A percentile compares a stretch with the other conserved stretches of the same genome.
These are phyloP conservation scores for Scutellaria galericulata DNA, from an alignment of 257 asterid species.

Conservation along the genomic window DNA sequence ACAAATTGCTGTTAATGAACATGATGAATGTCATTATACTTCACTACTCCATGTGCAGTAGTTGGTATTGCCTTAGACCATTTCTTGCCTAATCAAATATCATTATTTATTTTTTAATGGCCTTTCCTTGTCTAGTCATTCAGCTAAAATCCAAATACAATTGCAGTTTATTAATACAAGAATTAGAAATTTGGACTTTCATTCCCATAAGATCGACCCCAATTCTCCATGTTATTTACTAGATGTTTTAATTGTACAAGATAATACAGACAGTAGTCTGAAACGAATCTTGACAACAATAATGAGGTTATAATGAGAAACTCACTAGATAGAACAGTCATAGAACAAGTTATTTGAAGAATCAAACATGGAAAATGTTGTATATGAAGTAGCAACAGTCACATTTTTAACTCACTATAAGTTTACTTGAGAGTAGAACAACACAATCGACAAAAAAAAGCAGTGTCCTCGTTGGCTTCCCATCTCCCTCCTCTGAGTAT, in stretches of 20 bases:
- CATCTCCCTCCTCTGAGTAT: slow-evolving; percentile 1
- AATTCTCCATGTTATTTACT: too few species aligned
- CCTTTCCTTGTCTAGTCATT: too few species aligned
- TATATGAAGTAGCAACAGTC: background rate
- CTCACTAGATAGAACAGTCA: background rate
- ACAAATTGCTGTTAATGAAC: background rate
- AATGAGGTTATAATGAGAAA: too few species aligned
- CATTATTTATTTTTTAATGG: too few species aligned
- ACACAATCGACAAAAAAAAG: too few species aligned
- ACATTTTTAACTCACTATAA: background rate
- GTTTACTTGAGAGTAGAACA: background rate
- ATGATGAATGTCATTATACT: slow-evolving; percentile 23
- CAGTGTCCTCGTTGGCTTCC: background rate
- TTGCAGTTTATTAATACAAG: too few species aligned
- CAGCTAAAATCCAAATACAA: too few species aligned
- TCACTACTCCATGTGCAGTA: slow-evolving; percentile 33
- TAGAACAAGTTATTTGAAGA: slow-evolving; percentile 10
- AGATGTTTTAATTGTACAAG: too few species aligned
- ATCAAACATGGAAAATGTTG: background rate
- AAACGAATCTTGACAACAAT: too few species aligned
- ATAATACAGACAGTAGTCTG: too few species aligned
- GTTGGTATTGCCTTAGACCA: slow-evolving; percentile 23
- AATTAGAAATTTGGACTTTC: too few species aligned
- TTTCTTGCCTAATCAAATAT: slow-evolving; percentile 8
- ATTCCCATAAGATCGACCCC: too few species aligned